Base-by-base conservation (phyloP, 208 protist species). In the Vickermania spadyakhi region DNA sequence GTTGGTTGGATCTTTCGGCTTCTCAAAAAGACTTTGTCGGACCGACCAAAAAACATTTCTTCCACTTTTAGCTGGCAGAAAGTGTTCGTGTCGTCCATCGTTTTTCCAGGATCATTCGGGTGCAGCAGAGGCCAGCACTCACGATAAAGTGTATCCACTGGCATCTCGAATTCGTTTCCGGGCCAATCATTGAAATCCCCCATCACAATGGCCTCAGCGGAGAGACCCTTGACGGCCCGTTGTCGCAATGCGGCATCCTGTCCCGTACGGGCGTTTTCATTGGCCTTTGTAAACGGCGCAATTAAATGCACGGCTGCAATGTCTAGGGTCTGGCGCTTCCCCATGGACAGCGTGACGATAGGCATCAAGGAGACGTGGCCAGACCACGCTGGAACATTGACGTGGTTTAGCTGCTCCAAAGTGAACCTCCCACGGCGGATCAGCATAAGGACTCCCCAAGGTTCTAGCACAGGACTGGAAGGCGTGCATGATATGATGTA, bases 131-230 rank as follows among this genome's bases (percentile, higher is more conserved):
- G 86, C 89, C 89, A 96, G 63, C 82, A 86, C 54, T 96, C 86
- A 0, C 71, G 58, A 63, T 88, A 93, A 21, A 73, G 71, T 55
- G 84, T 79, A 45, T 87, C 80, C 3, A 55, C 1, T 30, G 89
- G 86, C 86, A 96, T 92, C 49, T 66, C 36, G 58, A 96, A 93
- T 65, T 93, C 82, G 62, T 85, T 91, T 50, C 71, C 75, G 21
- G 89, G 89, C 80, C 84, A 93, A 73, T 93, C 86, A 64, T 96
- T 96, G 77, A 96, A 96, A 70, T 96, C 89, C 3, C 89, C 89
- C 86, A 96, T 91, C 3, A 77, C 77, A 14, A 96, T 51, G 42
- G 68, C 77, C 73, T 93, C 82, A 22, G 70, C 75, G 30, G 28
- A 57, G 14, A 78, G 31, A 28, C 75, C 61, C 26, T 79, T 80